Evolutionary conservation across 75 land plant genomes (phyloP), one percentile per base, ranked within the genome.

Genomic region (Sequoia sempervirens): DNA sequence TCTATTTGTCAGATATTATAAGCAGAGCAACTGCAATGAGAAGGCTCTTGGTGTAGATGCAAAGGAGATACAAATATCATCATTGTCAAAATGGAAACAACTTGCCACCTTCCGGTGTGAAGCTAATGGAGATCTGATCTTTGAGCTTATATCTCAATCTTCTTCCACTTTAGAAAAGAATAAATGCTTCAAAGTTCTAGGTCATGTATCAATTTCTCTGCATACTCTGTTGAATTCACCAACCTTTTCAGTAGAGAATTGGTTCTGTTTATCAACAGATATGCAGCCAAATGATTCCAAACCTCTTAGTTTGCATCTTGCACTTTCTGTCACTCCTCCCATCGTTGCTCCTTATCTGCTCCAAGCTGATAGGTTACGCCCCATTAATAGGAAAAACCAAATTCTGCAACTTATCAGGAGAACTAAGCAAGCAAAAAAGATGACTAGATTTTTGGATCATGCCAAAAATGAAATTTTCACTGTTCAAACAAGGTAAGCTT

Each of bases 251-350:
- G 75, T 84, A 6, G 92, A 93, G 78, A 89, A 86, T 53, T 93
- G 95, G 95, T 82, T 93, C 72, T 85, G 86, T 12, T 79, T 92
- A 81, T 74, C 70, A 50, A 82, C 88, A 11, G 56, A 45, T 75
- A 72, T 74, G 50, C 79, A 52, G 23, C n/a, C 58, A 79, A 26
- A 3, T 30, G 82, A 40, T 72, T 32, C 81, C 32, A 84, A 87
- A 10, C 89, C 90, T 37, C 80, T 90, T 7, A 61, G 54, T 75
- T 82, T 93, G 13, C 87, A 87, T 38, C 41, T 91, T 82, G 91
- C 94, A 20, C 80, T 81, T 52, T 93, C 95, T 82, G 81, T 89
- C 54, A 92, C 93, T 36, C 74, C 87, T 79, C 93, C 95, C 18
- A 73, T 84, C 13, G 11, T 38, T 40, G 95, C 92, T 34, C 86